Evolutionary conservation across 1,139 yeast genomes (phyloP).

Genomic region (Protomyces inundatus): DNA sequence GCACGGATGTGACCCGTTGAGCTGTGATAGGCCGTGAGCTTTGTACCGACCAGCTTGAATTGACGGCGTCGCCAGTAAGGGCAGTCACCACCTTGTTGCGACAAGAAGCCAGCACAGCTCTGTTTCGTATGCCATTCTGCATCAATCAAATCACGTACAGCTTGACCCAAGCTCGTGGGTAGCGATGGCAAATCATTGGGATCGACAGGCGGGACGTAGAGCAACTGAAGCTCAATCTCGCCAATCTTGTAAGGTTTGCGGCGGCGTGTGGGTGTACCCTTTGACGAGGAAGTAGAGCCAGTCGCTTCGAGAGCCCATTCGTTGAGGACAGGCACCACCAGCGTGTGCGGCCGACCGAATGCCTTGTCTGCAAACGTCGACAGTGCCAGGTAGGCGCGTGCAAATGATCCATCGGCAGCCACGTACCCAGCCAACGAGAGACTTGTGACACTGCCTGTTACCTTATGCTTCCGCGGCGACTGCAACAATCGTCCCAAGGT

Average conservation of each 20-base stretch:
- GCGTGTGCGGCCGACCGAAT: slow-evolving; percentile 26
- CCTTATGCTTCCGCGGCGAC: slow-evolving; percentile 22
- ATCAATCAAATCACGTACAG: slow-evolving; percentile 26
- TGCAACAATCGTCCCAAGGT: slow-evolving; percentile 20
- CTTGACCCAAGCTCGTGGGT: slow-evolving; percentile 28
- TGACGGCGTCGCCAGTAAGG: slow-evolving; percentile 60
- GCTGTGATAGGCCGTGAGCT: slow-evolving; percentile 62
- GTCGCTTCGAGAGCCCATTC: slow-evolving; percentile 33
- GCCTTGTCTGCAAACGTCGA: slow-evolving; percentile 22
- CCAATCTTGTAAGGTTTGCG: slow-evolving; percentile 27
- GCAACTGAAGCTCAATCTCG: slow-evolving; percentile 22
- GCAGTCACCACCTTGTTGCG: slow-evolving; percentile 79
- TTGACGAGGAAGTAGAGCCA: slow-evolving; percentile 25
- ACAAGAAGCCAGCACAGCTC: slow-evolving; percentile 55
- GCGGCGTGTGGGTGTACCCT: slow-evolving; percentile 7
- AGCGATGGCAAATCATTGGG: slow-evolving; percentile 6
- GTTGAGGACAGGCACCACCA: slow-evolving; percentile 28
- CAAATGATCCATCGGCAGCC: slow-evolving; percentile 26
- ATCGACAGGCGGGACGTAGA: slow-evolving; percentile 26
- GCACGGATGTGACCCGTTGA: slow-evolving; percentile 59
- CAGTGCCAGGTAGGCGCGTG: slow-evolving; percentile 25
- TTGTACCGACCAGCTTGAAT: slow-evolving; percentile 55
- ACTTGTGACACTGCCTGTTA: slow-evolving; percentile 16
- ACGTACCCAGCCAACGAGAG: slow-evolving; percentile 21
- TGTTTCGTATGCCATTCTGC: slow-evolving; percentile 31